These are phyloP conservation scores for Chlamydomonas incerta DNA, from an alignment of 139 green algal genomes.

Conservation along the genomic window DNA sequence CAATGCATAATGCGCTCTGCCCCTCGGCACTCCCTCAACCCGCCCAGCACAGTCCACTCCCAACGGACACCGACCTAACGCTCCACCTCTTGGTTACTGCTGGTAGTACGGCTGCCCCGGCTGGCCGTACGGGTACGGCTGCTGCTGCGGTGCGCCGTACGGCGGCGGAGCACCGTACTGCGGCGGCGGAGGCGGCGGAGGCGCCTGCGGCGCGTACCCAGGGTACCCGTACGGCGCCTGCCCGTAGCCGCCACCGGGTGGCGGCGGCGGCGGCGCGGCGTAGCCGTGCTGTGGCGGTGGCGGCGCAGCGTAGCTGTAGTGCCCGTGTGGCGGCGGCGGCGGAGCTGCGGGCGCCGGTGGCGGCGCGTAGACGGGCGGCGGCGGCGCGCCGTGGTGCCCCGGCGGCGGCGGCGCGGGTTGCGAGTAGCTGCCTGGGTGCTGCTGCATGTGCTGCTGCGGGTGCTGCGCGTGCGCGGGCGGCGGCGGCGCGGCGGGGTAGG, in stretches of 20 bases:
- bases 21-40: too few relatives aligned
- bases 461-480: neutral
- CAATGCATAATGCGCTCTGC: too few relatives aligned
- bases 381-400: neutral
- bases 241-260: neutral
- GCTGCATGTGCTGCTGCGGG: neutral
- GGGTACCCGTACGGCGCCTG: neutral
- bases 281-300: neutral
- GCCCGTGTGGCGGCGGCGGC: neutral
- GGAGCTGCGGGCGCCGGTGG: neutral
- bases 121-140: slow-evolving; percentile 33
- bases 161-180: neutral
- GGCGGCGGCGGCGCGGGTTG: neutral
- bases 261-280: neutral
- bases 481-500: neutral
- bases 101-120: slow-evolving; percentile 25
- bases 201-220: neutral
- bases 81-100: neutral
- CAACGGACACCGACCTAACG: too few relatives aligned
- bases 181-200: slow-evolving; percentile 13
- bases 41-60: too few relatives aligned
- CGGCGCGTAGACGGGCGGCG: neutral
- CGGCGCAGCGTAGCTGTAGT: neutral
- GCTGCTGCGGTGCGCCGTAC: slow-evolving; percentile 17
- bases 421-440: neutral